Conservation (phyloP, 306 rosid genomes). For the Rosa chinensis region DNA sequence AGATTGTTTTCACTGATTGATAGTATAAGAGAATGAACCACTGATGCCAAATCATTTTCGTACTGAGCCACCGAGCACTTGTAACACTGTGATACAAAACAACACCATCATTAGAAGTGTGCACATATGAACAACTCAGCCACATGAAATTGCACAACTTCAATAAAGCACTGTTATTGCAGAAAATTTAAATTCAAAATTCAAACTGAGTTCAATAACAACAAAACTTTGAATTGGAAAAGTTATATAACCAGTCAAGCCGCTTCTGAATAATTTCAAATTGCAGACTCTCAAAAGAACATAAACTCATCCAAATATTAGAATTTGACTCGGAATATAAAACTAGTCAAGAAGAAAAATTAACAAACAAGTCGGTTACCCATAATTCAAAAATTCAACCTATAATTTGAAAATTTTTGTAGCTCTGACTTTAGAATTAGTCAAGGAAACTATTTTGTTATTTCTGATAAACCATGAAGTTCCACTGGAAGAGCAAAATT, state of each 20-base stretch:
- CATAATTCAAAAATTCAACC: background rate
- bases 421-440: background rate
- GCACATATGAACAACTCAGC: background rate
- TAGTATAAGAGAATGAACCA: slow-evolving; percentile 66
- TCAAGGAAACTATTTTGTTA: background rate
- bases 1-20: slow-evolving; percentile 65
- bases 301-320: background rate
- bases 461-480: too few relatives aligned
- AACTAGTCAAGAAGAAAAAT: too few relatives aligned
- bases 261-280: background rate
- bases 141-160: slow-evolving; percentile 3
- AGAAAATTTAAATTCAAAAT: too few relatives aligned
- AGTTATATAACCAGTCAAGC: background rate
- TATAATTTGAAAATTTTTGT: background rate
- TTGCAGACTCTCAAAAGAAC: background rate
- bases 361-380: background rate
- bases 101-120: slow-evolving; percentile 10
- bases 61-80: slow-evolving; percentile 60
- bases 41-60: slow-evolving; percentile 66
- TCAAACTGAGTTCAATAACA: background rate
- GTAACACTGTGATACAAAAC: slow-evolving; percentile 48
- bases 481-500: background rate
- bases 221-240: background rate
- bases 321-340: background rate
- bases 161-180: background rate